Evolutionary conservation across 2,329 filamentous ascomycete species (phyloP), one percentile per base, ranked within the genome.

Genomic region (Daldinia sp.): DNA sequence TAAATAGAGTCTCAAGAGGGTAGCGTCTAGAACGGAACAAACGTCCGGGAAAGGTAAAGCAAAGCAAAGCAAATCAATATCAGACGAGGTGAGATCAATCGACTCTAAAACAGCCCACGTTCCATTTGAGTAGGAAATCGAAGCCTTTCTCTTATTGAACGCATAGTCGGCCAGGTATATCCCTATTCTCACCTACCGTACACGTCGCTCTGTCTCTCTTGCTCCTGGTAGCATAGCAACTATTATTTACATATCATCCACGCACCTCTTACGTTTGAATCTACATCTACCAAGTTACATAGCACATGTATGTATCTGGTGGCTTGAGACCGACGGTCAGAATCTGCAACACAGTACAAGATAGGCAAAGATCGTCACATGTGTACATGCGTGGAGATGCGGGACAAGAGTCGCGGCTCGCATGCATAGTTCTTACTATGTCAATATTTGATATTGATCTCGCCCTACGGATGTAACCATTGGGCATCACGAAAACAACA

Each of bases 401-500:
- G 57, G 59, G 66, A 50, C 46, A 46, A 65, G 46, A 65, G 37
- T 42, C 53, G 59, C 62, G 65, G 58, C 65, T 61, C 63, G 46
- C 68, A 59, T 63, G 42, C 33, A 68, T 35, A 35, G 33, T 35
- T 35, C 33, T 35, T 7, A 59, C 57, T 50, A 62, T 61, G 51
- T 35, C 46, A 55, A 61, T 30, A 33, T 57, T 63, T 64, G 50
- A 57, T 60, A 58, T 64, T 55, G 18, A 48, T 63, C 59, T 58
- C 46, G 58, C 62, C 56, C 30, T 63, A 63, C 51, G 33, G 39
- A 37, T 50, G 44, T 41, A n/a, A 54, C 61, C 55, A 66, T 66
- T 71, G 53, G 65, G 60, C 68, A 65, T 59, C 56, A 69, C 69
- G 69, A 71, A 71, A 71, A 69, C 53, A 50, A 64, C 13, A 46